Conservation (phyloP, 2,329 filamentous ascomycete species). For the Pestalotiopsis fici region DNA sequence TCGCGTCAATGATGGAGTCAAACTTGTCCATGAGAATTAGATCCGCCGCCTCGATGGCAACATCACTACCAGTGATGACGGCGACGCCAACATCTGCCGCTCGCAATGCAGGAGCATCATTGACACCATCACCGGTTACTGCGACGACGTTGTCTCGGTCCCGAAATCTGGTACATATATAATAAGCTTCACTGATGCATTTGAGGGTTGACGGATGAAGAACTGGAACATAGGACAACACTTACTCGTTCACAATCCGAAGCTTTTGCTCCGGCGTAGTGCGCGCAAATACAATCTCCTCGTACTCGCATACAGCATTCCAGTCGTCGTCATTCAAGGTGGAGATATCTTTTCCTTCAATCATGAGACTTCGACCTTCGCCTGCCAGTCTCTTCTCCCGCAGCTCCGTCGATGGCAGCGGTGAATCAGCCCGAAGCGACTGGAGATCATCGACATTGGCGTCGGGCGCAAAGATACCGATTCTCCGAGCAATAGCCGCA, state of each 20-base stretch:
- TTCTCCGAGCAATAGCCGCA: conserved; percentile 70
- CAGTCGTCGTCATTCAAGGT: conserved; percentile 50
- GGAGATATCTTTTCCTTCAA: conserved; percentile 60
- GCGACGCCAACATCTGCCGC: conserved; percentile 68
- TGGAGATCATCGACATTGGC: conserved; percentile 14
- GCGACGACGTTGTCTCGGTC: conserved; percentile 63
- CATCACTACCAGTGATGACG: conserved; percentile 68
- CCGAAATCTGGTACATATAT: conserved; percentile 43
- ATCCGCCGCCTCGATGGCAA: conserved; percentile 68
- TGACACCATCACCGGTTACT: conserved; percentile 68
- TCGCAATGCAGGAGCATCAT: conserved; percentile 65
- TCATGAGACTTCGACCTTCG: conserved; percentile 22
- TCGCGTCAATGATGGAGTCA: conserved; percentile 64
- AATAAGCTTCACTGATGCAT: not conserved
- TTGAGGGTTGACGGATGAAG: not conserved
- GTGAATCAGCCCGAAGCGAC: conserved; percentile 8
- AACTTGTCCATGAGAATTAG: conserved; percentile 71
- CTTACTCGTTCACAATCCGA: conserved; percentile 67
- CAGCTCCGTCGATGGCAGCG: conserved; percentile 15
- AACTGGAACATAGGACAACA: conserved; percentile 60
- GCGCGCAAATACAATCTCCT: conserved; percentile 67
- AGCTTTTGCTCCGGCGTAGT: conserved; percentile 72
- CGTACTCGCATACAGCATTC: conserved; percentile 48
- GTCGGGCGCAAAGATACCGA: conserved; percentile 61
- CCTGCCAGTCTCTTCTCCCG: conserved; percentile 19